Base-by-base conservation (phyloP, 2,329 filamentous ascomycete species). In the Didymella segeticola region DNA sequence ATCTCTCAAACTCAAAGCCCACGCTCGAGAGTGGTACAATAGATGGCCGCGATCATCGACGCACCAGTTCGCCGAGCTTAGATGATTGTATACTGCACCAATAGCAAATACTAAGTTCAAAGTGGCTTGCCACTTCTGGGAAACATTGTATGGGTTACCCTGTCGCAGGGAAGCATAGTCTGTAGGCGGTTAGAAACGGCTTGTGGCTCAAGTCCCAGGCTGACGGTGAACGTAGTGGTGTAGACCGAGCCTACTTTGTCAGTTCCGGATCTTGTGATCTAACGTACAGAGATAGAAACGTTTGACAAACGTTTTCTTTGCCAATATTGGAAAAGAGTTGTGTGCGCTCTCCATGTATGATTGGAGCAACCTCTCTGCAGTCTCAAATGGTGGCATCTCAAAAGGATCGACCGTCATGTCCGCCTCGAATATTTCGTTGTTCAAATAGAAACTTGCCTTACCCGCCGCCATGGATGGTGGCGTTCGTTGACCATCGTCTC, bases 41-140 rank as follows among this genome's bases (percentile, higher is more conserved):
- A 71, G 19, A 58, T 77, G 73, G 31, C 75, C 72, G 8, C 47
- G 45, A 19, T 58, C 60, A 45, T 69, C 60, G 15, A 57, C 62
- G 19, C 46, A 58, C 62, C 63, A 65, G 1, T 67, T 55, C 4
- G 65, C 63, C 43, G 64, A 53, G 3, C 57, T 64, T 33, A 74
- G 62, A 52, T 72, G 64, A 12, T 68, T 68, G 51, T 73, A 71
- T 20, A 68, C 64, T 15, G 75, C 67, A 8, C 72, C 76, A 30
- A 79, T 74, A 15, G 76, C 77, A 49, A 78, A 77, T 2, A 78
- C 67, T 14, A 77, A 29, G 42, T 79, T 77, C 33, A 78, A 43
- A 15, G 74, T 72, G 5, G 70, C 68, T 20, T 70, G 66, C 75
- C 74, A 77, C 20, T 69, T 66, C 23, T 53, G 53, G 15, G 63